Evolutionary conservation across 2,329 filamentous ascomycete genomes (phyloP), one percentile per base, ranked within the genome.

Genomic region (Xylaria sp.): DNA sequence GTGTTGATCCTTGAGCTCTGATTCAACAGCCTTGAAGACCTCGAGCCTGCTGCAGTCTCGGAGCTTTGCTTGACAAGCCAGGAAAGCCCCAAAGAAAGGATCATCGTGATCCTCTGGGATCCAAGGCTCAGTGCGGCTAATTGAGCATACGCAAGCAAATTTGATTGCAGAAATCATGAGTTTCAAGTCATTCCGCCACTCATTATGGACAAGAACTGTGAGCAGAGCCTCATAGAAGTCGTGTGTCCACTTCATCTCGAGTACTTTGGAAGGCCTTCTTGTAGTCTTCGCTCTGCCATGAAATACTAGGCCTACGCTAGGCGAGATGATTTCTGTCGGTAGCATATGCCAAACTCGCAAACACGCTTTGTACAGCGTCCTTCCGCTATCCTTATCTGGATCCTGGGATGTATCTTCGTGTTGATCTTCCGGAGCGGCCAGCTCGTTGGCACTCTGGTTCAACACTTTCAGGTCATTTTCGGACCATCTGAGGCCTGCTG

Each of bases 141-240:
- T 10, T 1, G 12, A 6, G 3, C 46, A 61, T 18, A 61, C 51
- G 31, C 58, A 61, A 4, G 12, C 4, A 13, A 61, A 61, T 18
- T 10, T 52, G 20, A 61, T 61, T 25, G 58, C 58, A 39, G 28
- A 13, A 39, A 52, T n/a, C 58, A 61, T 51, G 13, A 61, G 31
- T 39, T 52, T 3, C 6, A 61, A 51, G 15, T 61, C 8, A n/a
- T n/a, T 18, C 1, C 2, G 4, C 58, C 58, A 61, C 25, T 13
- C 31, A 6, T 1, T 39, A n/a, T 61, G 46, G 1, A 25, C 31
- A 2, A 61, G 6, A 9, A 61, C 12, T n/a, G 20, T 36, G 0
- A 23, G 25, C 6, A 61, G 5, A 18, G 4, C 31, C 6, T 51
- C 31, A 20, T 18, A 39, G 20, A 61, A 62, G n/a, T 0, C 1